Evolutionary conservation across 257 asterid genomes (phyloP).

Genomic region (Penstemon barbatus): DNA sequence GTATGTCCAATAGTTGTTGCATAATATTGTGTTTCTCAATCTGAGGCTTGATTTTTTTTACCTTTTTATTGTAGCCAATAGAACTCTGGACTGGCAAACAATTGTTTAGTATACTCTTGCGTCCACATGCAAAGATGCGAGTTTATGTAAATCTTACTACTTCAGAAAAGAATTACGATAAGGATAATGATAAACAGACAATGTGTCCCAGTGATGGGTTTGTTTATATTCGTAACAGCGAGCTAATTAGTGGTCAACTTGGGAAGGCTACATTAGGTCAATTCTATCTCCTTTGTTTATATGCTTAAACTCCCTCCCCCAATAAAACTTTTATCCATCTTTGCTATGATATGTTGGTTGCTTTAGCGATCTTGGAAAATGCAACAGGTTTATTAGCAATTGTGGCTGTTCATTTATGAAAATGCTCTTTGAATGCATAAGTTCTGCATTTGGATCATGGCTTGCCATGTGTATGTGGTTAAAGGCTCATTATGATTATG

Average conservation of each 20-base stretch:
- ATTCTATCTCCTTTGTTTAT: constrained; percentile 30
- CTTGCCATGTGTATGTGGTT: neutral
- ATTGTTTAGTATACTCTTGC: constrained; percentile 68
- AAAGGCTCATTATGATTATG: neutral
- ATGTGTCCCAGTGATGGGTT: constrained; percentile 92
- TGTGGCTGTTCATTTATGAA: neutral
- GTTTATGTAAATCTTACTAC: constrained; percentile 82
- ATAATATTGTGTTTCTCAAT: constrained; percentile 14
- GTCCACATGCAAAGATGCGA: constrained; percentile 75
- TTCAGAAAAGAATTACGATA: constrained; percentile 65
- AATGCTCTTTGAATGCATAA: constrained; percentile 14
- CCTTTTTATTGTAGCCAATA: constrained; percentile 61
- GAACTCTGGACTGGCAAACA: constrained; percentile 99
- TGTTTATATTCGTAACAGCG: constrained; percentile 89
- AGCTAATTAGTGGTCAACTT: constrained; percentile 92
- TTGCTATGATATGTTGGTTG: neutral
- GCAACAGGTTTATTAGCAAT: constrained; percentile 6
- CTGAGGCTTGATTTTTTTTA: constrained; percentile 10
- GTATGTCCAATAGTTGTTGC: neutral
- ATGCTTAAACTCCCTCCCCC: constrained; percentile 5
- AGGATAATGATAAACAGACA: constrained; percentile 53
- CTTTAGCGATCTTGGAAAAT: constrained; percentile 14
- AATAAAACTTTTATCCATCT: neutral
- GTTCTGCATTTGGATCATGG: constrained; percentile 9
- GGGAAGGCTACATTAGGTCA: constrained; percentile 96